A percentile compares a stretch with the other conserved stretches of the same genome.
These are phyloP conservation scores for Globisporangium viniferum DNA, from an alignment of 352 stramenopile genomes.

Conservation along the genomic window DNA sequence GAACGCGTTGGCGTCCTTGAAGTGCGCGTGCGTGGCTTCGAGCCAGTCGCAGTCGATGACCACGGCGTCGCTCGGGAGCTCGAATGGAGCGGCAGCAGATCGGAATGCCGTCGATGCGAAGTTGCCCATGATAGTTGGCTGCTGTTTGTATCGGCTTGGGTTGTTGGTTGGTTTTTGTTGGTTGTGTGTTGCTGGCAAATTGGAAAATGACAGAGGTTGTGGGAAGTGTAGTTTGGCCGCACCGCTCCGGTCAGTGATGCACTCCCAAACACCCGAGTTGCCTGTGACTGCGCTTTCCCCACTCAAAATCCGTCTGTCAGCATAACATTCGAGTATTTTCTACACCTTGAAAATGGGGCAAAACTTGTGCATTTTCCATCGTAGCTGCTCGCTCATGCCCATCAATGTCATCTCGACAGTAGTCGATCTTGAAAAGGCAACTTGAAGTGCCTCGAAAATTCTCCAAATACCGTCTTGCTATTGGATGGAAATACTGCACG, in stretches of 20 bases:
- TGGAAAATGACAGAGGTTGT: constrained; percentile 28
- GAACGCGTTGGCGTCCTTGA: neutral
- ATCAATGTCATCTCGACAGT: constrained; percentile 4
- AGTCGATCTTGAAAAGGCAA: neutral
- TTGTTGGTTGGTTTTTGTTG: neutral
- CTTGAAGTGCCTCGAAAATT: constrained; percentile 9
- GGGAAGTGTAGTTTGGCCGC: neutral
- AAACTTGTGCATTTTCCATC: constrained; percentile 5
- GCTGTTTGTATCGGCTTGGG: neutral
- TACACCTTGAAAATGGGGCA: neutral
- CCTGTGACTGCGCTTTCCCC: neutral
- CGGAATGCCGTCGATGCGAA: constrained; percentile 28
- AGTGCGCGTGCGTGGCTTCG: constrained; percentile 20
- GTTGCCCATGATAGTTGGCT: constrained; percentile 43
- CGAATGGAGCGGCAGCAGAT: constrained; percentile 6
- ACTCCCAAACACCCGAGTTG: neutral
- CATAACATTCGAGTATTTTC: constrained; percentile 13
- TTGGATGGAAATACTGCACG: neutral
- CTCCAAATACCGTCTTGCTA: neutral
- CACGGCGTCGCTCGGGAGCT: constrained; percentile 15
- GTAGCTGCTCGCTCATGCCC: neutral
- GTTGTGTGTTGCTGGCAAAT: constrained; percentile 27
- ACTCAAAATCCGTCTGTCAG: neutral
- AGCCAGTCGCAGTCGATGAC: constrained; percentile 18
- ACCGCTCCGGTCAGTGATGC: neutral